Percentiles rank a stretch among this genome's conserved stretches.
phyloP scores from a whole-genome alignment of 2,329 filamentous ascomycete species.

The Trichoderma sp. region DNA sequence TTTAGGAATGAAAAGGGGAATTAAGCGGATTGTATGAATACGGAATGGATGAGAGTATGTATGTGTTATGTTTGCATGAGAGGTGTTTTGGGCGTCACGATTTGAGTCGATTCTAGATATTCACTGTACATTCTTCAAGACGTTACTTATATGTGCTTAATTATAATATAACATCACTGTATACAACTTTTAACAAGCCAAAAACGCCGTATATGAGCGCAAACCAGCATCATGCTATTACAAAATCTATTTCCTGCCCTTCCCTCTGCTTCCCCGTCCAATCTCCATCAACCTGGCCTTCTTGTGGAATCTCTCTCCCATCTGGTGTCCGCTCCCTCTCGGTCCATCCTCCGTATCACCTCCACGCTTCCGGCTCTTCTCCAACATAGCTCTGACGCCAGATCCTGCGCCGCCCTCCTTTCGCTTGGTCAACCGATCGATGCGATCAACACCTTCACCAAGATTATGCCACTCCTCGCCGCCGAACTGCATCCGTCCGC shows the following conservation, averaged over 20 bases:
- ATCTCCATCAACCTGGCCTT: slow-evolving; percentile 59
- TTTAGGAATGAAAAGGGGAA: slow-evolving; percentile 27
- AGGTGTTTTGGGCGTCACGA: not conserved
- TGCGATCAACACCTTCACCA: slow-evolving; percentile 82
- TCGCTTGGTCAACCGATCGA: slow-evolving; percentile 76
- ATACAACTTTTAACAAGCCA: not conserved
- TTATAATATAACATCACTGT: not conserved
- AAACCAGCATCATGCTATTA: not conserved
- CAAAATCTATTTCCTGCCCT: slow-evolving; percentile 36
- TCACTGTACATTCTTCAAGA: not conserved
- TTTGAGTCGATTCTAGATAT: not conserved
- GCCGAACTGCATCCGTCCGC: slow-evolving; percentile 68
- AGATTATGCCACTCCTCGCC: slow-evolving; percentile 92
- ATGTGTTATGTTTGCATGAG: not conserved
- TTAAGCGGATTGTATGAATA: not conserved
- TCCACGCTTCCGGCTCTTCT: slow-evolving; percentile 83
- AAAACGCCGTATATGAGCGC: not conserved
- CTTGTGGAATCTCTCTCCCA: slow-evolving; percentile 76
- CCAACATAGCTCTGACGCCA: slow-evolving; percentile 63
- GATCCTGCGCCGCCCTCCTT: slow-evolving; percentile 57
- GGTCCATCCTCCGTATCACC: slow-evolving; percentile 69
- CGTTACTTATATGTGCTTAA: not conserved
- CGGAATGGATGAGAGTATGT: not conserved
- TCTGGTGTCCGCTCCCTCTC: slow-evolving; percentile 62
- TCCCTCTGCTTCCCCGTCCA: slow-evolving; percentile 48